phyloP scores from a whole-genome alignment of 2,329 filamentous ascomycete genomes.

The Ilyonectria robusta region DNA sequence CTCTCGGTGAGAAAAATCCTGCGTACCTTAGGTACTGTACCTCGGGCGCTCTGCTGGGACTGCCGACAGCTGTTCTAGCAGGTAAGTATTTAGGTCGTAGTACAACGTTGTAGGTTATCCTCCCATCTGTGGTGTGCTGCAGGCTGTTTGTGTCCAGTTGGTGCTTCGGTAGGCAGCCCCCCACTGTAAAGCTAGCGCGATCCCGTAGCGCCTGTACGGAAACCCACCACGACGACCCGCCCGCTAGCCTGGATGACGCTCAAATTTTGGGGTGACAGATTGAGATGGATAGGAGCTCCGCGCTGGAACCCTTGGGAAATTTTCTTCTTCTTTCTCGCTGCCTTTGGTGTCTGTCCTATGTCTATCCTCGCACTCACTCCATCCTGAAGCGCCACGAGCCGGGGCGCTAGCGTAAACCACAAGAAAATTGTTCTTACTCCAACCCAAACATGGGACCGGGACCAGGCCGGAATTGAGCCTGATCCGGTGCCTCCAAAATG shows the following conservation, averaged over 20 bases:
- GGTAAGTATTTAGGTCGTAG: neutral
- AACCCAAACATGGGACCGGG: slow-evolving; percentile 12
- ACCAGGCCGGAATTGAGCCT: slow-evolving; percentile 36
- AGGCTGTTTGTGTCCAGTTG: neutral
- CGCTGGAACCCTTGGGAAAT: slow-evolving; percentile 25
- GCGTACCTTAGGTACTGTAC: too few relatives aligned
- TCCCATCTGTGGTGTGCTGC: neutral
- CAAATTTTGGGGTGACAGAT: slow-evolving; percentile 38
- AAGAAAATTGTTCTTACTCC: neutral
- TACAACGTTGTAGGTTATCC: too few relatives aligned
- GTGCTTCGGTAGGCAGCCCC: neutral
- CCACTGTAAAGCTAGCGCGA: slow-evolving; percentile 43
- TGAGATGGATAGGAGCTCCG: slow-evolving; percentile 32
- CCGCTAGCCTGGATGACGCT: slow-evolving; percentile 41
- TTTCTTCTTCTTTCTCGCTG: slow-evolving; percentile 16
- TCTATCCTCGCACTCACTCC: neutral
- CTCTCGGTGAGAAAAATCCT: too few relatives aligned
- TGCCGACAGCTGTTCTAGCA: neutral
- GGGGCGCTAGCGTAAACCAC: neutral
- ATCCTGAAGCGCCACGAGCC: slow-evolving; percentile 6
- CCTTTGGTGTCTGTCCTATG: neutral
- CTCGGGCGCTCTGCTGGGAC: neutral
- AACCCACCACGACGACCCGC: slow-evolving; percentile 32
- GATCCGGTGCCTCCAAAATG: slow-evolving; percentile 33
- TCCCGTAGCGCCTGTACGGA: slow-evolving; percentile 21